A percentile compares a stretch with the other conserved stretches of the same genome.
Conservation (phyloP, 208 protist species). For the Herpetomonas tarakana region DNA sequence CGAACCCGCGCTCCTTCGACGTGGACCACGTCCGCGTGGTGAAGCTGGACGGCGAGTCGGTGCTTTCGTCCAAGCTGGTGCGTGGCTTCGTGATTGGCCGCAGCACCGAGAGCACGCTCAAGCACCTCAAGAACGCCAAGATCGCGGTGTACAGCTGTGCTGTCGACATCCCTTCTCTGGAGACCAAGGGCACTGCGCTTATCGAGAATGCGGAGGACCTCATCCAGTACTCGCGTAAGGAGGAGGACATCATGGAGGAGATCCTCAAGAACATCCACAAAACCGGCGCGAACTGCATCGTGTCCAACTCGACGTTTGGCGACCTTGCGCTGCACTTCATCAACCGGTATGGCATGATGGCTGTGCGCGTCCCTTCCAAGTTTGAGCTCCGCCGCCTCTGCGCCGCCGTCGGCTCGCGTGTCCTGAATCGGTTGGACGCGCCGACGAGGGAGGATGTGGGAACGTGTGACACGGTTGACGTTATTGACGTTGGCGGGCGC, state of each 20-base stretch:
- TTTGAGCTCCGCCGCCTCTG: slow-evolving; percentile 99
- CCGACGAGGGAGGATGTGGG: slow-evolving; percentile 96
- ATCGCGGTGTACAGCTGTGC: slow-evolving; percentile 98
- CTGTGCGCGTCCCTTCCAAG: slow-evolving; percentile 98
- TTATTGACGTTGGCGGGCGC: slow-evolving; percentile 96
- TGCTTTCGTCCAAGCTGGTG: slow-evolving; percentile 93
- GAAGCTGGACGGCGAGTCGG: slow-evolving; percentile 97
- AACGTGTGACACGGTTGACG: slow-evolving; percentile 92
- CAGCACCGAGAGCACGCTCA: slow-evolving; percentile 89
- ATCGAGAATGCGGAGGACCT: slow-evolving; percentile 98
- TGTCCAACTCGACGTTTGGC: slow-evolving; percentile 96
- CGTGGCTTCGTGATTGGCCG: slow-evolving; percentile 98
- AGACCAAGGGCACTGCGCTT: slow-evolving; percentile 98
- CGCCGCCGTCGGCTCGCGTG: slow-evolving; percentile 94
- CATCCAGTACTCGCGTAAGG: slow-evolving; percentile 94
- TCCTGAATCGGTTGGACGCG: slow-evolving; percentile 90
- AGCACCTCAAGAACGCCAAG: slow-evolving; percentile 95
- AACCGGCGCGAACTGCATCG: slow-evolving; percentile 97
- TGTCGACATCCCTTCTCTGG: slow-evolving; percentile 96
- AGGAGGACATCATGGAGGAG: slow-evolving; percentile 98
- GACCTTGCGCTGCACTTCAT: slow-evolving; percentile 99
- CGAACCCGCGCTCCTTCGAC: slow-evolving; percentile 96
- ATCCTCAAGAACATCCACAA: slow-evolving; percentile 96
- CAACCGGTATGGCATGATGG: slow-evolving; percentile 98
- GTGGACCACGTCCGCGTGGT: slow-evolving; percentile 99